Evolutionary conservation across 257 asterid genomes (phyloP), one percentile per base, ranked within the genome.

Genomic region (Lithospermum erythrorhizon): DNA sequence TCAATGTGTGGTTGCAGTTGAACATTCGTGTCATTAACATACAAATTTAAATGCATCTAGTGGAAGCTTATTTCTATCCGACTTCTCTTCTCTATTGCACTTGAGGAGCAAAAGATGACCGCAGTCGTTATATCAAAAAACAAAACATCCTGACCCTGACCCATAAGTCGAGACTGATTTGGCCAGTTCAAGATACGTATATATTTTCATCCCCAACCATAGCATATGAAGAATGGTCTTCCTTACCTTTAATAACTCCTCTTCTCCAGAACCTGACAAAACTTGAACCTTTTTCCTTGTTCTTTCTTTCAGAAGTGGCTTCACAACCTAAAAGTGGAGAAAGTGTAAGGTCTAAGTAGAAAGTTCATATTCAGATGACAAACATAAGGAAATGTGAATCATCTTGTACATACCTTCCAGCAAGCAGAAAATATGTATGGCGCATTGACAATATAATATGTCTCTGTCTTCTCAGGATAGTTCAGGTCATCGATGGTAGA

Each of bases 391-490:
- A 41, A 41, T 13, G 49, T 41, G 49, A 41, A 41, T 53, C 60
- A 4, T 37, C 47, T 47, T 61, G 65, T 35, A 10, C 61, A 62
- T 61, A 90, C 96, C 96, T 87, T 90, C 96, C 97, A 90, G 76
- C 97, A 90, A 16, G 96, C 90, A 51, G 97, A 85, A 78, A 90
- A 90, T 53, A 90, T 85, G 67, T 87, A 87, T 48, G 98, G 98
- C 24, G 89, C 96, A 55, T 90, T 90, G 67, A 90, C 96, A 61
- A 90, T 87, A 78, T 77, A 87, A 68, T 90, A 90, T 0, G 87
- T 81, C 53, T 83, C 91, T 2, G 98, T 85, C 83, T 87, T 90
- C 87, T 90, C 97, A 0, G 96, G 96, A 72, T 87, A 90, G 75
- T 87, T 85, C 68, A 83, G 80, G 76, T 90, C 97, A 75, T 90